phyloP scores from a whole-genome alignment of 345 rosid species.

The Citrus hindsii region DNA sequence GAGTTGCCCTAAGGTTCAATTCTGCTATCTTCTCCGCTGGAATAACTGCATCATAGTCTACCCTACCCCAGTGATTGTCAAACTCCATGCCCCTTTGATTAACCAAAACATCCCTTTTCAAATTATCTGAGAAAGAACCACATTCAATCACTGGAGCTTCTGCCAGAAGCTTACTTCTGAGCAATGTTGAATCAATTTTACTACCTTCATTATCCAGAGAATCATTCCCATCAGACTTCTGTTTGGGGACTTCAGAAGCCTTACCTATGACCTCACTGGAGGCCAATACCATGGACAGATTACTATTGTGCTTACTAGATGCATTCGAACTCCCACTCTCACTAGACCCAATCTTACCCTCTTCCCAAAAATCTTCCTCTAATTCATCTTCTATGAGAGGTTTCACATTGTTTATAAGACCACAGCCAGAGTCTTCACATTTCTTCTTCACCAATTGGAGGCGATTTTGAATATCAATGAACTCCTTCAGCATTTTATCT shows the following conservation, averaged over 20 bases:
- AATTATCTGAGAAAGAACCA: slow-evolving; percentile 61
- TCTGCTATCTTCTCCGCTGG: slow-evolving; percentile 90
- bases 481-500: slow-evolving; percentile 73
- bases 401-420: slow-evolving; percentile 33
- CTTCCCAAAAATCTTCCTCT: slow-evolving; percentile 93
- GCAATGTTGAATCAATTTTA: slow-evolving; percentile 21
- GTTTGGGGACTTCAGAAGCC: slow-evolving; percentile 14
- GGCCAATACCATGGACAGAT: slow-evolving; percentile 28
- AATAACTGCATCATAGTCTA: slow-evolving; percentile 83
- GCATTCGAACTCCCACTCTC: slow-evolving; percentile 23
- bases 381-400: slow-evolving; percentile 39
- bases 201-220: neutral
- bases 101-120: slow-evolving; percentile 55
- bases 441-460: slow-evolving; percentile 53
- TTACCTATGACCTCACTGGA: slow-evolving; percentile 28
- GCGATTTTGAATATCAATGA: slow-evolving; percentile 57
- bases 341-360: slow-evolving; percentile 39
- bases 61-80: slow-evolving; percentile 91
- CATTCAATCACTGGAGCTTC: slow-evolving; percentile 73
- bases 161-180: slow-evolving; percentile 54
- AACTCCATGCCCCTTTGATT: slow-evolving; percentile 89
- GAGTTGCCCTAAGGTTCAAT: slow-evolving; percentile 59
- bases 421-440: slow-evolving; percentile 71
- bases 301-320: slow-evolving; percentile 11
- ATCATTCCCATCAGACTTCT: slow-evolving; percentile 9